Evolutionary conservation across 345 rosid genomes (phyloP).

Genomic region (Eucalyptus victrix): DNA sequence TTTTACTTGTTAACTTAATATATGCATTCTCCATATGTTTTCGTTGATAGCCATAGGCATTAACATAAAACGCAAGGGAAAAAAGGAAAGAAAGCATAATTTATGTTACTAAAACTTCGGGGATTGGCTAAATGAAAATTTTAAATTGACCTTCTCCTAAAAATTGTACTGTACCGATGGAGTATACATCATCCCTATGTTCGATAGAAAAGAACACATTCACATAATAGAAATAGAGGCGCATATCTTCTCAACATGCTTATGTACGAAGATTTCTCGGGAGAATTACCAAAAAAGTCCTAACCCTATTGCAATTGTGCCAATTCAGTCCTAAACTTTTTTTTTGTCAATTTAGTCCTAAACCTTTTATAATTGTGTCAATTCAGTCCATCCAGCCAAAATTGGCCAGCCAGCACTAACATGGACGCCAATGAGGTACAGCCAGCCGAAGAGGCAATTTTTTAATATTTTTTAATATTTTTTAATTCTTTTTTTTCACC

Average conservation of each 20-base stretch:
- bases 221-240: background rate
- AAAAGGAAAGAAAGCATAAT: background rate
- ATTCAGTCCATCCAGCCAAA: too few species aligned
- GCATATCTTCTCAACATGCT: background rate
- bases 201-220: background rate
- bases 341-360: too few species aligned
- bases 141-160: background rate
- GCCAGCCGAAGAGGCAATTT: rapidly evolving
- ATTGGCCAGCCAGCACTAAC: rapidly evolving
- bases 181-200: background rate
- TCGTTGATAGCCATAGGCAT: background rate
- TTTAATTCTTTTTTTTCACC: too few species aligned
- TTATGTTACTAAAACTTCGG: background rate
- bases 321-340: too few species aligned
- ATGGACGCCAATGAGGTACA: rapidly evolving
- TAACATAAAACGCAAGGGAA: background rate
- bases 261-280: background rate
- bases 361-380: too few species aligned
- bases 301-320: rapidly evolving
- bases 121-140: background rate
- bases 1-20: background rate
- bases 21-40: background rate
- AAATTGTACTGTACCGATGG: background rate
- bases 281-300: too few species aligned
- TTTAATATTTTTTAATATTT: too few species aligned